Evolutionary conservation across 108 stramenopile genomes (phyloP).

Genomic region (Cylindrotheca fusiformis): DNA sequence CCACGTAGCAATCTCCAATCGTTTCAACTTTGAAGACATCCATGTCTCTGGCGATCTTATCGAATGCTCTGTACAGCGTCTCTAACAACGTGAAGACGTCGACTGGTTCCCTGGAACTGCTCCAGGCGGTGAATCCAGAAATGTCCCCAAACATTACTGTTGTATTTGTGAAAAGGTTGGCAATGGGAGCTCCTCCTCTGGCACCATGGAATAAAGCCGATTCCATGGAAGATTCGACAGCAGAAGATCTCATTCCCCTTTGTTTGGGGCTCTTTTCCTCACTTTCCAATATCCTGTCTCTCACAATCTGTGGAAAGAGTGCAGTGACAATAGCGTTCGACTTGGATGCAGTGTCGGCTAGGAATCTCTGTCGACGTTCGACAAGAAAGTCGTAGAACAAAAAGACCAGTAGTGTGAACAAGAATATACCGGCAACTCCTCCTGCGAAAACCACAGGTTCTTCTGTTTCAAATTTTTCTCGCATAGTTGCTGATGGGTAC

Average conservation of each 20-base stretch:
- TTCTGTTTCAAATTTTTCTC: slow-evolving; percentile 9
- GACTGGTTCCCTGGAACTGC: slow-evolving; percentile 3
- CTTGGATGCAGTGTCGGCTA: slow-evolving; percentile 14
- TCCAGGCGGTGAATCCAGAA: slow-evolving; percentile 29
- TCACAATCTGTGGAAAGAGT: slow-evolving; percentile 21
- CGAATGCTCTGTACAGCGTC: slow-evolving; percentile 40
- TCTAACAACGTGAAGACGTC: slow-evolving; percentile 18
- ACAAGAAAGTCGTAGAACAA: slow-evolving; percentile 27
- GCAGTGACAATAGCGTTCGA: slow-evolving; percentile 12
- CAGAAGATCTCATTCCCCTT: neutral
- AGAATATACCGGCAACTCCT: slow-evolving; percentile 39
- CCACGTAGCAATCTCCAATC: slow-evolving; percentile 25
- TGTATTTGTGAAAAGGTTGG: slow-evolving; percentile 20
- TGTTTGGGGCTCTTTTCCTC: too few species aligned
- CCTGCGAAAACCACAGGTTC: slow-evolving; percentile 36
- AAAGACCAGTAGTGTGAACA: slow-evolving; percentile 19
- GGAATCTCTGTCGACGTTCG: slow-evolving; percentile 14
- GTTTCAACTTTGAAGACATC: slow-evolving; percentile 55
- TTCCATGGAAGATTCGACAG: neutral
- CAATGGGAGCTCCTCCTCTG: neutral
- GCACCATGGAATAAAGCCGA: neutral
- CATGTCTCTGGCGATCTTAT: slow-evolving; percentile 32
- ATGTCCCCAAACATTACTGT: slow-evolving; percentile 21
- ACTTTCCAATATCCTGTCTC: slow-evolving; percentile 23
- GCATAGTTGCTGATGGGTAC: slow-evolving; percentile 46